These are phyloP conservation scores for Solanum chilense DNA, from an alignment of 257 asterid species.

Conservation along the genomic window DNA sequence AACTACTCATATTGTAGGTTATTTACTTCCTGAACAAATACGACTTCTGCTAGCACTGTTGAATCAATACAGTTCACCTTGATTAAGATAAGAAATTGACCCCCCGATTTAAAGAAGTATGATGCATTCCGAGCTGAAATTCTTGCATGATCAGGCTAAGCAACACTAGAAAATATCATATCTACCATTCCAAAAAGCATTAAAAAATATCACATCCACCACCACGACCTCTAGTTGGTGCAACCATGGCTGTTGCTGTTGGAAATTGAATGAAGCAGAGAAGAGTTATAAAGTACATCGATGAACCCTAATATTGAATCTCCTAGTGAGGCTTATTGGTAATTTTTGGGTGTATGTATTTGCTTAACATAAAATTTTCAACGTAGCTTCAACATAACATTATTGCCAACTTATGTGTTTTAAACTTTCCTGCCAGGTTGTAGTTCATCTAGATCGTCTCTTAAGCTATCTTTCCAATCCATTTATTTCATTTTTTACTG, in stretches of 20 bases:
- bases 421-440: too few relatives aligned
- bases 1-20: conserved; percentile 75
- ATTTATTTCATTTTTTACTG: too few relatives aligned
- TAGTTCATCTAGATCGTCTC: too few relatives aligned
- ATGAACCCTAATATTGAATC: neutral
- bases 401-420: too few relatives aligned
- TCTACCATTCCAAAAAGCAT: conserved; percentile 99
- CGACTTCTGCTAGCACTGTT: conserved; percentile 75
- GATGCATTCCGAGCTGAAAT: conserved; percentile 48
- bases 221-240: conserved; percentile 24
- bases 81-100: too few relatives aligned
- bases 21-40: conserved; percentile 81
- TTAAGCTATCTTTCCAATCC: too few relatives aligned
- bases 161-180: conserved; percentile 95
- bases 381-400: too few relatives aligned
- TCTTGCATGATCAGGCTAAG: conserved; percentile 98
- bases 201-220: conserved; percentile 10
- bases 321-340: too few relatives aligned
- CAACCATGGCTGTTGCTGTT: neutral
- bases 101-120: too few relatives aligned
- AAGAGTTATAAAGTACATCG: neutral
- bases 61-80: conserved; percentile 95
- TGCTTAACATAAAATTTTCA: too few relatives aligned
- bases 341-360: too few relatives aligned
- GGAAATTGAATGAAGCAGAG: neutral